A percentile compares a stretch with the other conserved stretches of the same genome.
Evolutionary conservation across 164 flowering plant genomes (phyloP).

Genomic region (Kingdonia uniflora): DNA sequence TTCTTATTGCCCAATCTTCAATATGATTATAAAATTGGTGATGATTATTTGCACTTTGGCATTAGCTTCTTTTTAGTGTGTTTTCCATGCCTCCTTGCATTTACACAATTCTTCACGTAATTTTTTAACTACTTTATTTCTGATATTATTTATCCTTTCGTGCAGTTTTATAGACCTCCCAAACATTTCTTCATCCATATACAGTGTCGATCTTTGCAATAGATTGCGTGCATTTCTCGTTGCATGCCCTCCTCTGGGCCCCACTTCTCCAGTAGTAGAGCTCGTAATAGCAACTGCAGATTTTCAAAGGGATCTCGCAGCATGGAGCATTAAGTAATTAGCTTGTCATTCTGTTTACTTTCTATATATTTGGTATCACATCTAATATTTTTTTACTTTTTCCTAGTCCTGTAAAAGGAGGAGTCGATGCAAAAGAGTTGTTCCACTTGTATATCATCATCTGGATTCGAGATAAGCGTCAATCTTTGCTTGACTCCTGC

Average conservation of each 20-base stretch:
- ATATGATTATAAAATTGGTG: no score
- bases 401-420: slow-evolving; percentile 74
- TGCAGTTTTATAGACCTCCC: slow-evolving; percentile 88
- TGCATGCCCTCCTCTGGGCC: slow-evolving; percentile 90
- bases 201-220: slow-evolving; percentile 71
- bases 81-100: not conserved
- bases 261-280: slow-evolving; percentile 72
- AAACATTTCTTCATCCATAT: slow-evolving; percentile 74
- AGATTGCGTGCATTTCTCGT: slow-evolving; percentile 75
- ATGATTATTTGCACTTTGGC: no score
- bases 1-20: no score
- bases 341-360: not conserved
- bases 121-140: no score
- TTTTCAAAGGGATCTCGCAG: slow-evolving; percentile 70
- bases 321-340: slow-evolving; percentile 69
- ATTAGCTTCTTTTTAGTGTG: no score
- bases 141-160: not conserved
- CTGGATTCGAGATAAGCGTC: slow-evolving; percentile 90
- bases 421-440: slow-evolving; percentile 87
- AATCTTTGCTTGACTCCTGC: slow-evolving; percentile 68
- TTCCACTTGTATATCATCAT: slow-evolving; percentile 78
- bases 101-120: no score
- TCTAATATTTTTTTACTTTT: slow-evolving; percentile 5
- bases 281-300: slow-evolving; percentile 83
- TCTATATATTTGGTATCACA: not conserved